A percentile compares a stretch with the other conserved stretches of the same genome.
Evolutionary conservation across 768 basidiomycete genomes (phyloP).

Genomic region (Lepiota brunneoincarnata): DNA sequence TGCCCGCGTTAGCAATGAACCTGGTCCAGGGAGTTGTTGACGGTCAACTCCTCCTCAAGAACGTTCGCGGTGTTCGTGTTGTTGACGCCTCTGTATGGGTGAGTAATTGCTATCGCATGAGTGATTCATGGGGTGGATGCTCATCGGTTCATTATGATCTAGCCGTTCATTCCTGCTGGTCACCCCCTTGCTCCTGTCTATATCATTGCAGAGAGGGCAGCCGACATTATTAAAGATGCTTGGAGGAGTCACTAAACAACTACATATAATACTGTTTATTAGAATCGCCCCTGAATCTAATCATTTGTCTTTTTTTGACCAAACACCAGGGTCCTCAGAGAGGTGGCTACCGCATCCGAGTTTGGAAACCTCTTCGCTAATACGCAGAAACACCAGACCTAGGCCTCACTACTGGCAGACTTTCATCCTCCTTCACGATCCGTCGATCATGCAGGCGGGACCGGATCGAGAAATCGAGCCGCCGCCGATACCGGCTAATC

Average conservation of each 20-base stretch:
- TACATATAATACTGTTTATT: neutral
- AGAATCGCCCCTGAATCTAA: neutral
- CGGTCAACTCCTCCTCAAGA: conserved; percentile 27
- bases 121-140: neutral
- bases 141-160: neutral
- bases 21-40: conserved; percentile 26
- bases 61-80: conserved; percentile 25
- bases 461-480: no score
- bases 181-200: conserved; percentile 27
- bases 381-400: no score
- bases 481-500: no score
- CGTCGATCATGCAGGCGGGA: no score
- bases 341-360: no score
- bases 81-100: conserved; percentile 30
- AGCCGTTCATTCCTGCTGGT: conserved; percentile 22
- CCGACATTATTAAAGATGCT: conserved; percentile 23
- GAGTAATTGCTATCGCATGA: neutral
- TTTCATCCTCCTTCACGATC: no score
- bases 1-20: conserved; percentile 20
- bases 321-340: no score
- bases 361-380: no score
- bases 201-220: conserved; percentile 25
- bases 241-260: neutral
- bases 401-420: no score
- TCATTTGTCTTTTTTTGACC: no score